Evolutionary conservation across 352 stramenopile species (phyloP).

Genomic region (Globisporangium recalcitrans): DNA sequence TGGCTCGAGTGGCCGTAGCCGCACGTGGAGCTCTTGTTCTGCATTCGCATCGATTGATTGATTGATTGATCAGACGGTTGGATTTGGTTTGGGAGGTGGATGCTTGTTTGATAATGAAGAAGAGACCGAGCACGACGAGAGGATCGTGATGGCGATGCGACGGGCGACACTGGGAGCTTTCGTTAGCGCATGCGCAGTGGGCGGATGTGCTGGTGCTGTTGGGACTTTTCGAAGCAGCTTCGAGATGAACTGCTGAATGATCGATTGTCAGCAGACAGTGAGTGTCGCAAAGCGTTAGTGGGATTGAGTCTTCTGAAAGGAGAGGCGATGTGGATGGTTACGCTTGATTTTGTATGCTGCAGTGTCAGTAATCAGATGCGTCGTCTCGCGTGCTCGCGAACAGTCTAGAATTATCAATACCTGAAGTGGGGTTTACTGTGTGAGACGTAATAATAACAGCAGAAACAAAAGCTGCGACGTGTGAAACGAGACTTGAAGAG

Average conservation of each 20-base stretch:
- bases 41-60: constrained; percentile 10
- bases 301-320: too few species aligned
- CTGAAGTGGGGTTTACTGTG: not conserved
- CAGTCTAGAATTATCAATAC: constrained; percentile 12
- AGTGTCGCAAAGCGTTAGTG: too few species aligned
- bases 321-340: not conserved
- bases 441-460: constrained; percentile 4
- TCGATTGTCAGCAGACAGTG: not conserved
- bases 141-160: not conserved
- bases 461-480: not conserved
- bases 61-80: not conserved
- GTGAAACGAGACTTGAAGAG: not conserved
- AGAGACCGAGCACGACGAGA: not conserved
- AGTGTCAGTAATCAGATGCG: constrained; percentile 7
- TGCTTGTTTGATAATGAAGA: not conserved
- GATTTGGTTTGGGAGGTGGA: not conserved
- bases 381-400: constrained; percentile 6
- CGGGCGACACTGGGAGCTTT: not conserved
- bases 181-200: not conserved
- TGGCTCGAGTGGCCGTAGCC: constrained; percentile 36
- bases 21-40: constrained; percentile 21
- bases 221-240: not conserved
- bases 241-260: not conserved
- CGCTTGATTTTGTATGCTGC: not conserved
- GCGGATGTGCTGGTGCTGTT: not conserved